Conservation (phyloP, 129 eudicot genomes). For the Tagetes erecta region DNA sequence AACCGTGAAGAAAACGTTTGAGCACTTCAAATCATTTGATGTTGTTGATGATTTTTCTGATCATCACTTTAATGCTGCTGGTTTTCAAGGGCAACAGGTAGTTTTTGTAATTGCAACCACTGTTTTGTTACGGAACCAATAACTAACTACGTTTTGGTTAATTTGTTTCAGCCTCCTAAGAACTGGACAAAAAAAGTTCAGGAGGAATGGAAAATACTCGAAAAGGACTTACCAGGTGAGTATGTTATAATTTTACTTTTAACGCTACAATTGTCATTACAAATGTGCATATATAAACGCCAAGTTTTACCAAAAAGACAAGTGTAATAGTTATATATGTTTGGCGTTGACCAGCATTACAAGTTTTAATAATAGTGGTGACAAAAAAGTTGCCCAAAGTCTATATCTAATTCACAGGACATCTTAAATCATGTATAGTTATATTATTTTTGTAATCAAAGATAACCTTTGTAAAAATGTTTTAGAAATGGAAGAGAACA, state of each 20-base stretch:
- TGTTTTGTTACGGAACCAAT: too few relatives aligned
- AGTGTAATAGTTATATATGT: not conserved
- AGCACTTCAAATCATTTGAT: constrained; percentile 60
- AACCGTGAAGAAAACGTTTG: constrained; percentile 37
- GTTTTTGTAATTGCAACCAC: not conserved
- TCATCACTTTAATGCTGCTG: constrained; percentile 45
- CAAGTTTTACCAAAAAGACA: not conserved
- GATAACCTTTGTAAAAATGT: not conserved
- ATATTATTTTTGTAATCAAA: not conserved
- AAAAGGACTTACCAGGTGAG: constrained; percentile 71
- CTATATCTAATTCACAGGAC: not conserved
- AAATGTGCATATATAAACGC: not conserved
- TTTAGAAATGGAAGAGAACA: not conserved
- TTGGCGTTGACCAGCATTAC: not conserved
- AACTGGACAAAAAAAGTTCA: constrained; percentile 71
- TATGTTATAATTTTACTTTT: not conserved
- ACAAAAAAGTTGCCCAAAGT: not conserved
- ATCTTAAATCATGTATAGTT: not conserved
- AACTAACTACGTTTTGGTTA: not conserved
- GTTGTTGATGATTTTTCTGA: constrained; percentile 61
- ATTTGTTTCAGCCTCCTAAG: constrained; percentile 51
- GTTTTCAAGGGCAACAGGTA: constrained; percentile 51
- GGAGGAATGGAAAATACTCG: constrained; percentile 80
- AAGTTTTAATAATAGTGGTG: not conserved
- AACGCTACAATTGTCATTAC: not conserved